Evolutionary conservation across 352 stramenopile genomes (phyloP), one percentile per base, ranked within the genome.

Genomic region (Globisporangium barbulae): DNA sequence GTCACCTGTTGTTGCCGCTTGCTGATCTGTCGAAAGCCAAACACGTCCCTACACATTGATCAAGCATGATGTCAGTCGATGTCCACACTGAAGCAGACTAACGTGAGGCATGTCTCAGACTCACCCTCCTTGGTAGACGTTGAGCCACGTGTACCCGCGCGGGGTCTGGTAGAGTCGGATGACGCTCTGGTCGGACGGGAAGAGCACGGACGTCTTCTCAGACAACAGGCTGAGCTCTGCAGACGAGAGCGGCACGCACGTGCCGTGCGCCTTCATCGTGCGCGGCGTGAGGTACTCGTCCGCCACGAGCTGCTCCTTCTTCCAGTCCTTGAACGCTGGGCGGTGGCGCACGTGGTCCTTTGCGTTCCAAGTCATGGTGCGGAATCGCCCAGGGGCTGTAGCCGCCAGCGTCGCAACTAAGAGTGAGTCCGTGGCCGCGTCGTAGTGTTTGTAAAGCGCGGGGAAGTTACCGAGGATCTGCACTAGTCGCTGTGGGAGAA

Each of bases 161-260:
- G 76, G 69, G 0, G 72, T 85, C 37, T 88, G 75, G 35, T 73
- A 75, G 19, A 92, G 39, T 12, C 71, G 69, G 5, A 92, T 65
- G 31, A 92, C 63, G 33, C 78, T 89, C 48, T 92, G 85, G 53
- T 94, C 83, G 4, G 80, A 79, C 37, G 85, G 83, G 55, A 81
- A 92, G 44, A 88, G 72, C 42, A 76, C 68, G 35, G 68, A 83
- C 22, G 63, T 80, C 52, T 85, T 76, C 44, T 82, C 77, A 3
- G 71, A 61, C 2, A 93, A 61, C 15, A 69, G 58, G 13, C 62
- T 58, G 5, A 93, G 70, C 30, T 91, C 70, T 3, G 67, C 71
- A 19, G 76, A 64, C 3, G 81, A 90, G 25, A 93, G 63, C 19
- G 78, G 69, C 9, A 93, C 71, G 35, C 73, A 88, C 1, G 77